Conservation (phyloP, 257 asterid species). For the Penstemon barbatus region DNA sequence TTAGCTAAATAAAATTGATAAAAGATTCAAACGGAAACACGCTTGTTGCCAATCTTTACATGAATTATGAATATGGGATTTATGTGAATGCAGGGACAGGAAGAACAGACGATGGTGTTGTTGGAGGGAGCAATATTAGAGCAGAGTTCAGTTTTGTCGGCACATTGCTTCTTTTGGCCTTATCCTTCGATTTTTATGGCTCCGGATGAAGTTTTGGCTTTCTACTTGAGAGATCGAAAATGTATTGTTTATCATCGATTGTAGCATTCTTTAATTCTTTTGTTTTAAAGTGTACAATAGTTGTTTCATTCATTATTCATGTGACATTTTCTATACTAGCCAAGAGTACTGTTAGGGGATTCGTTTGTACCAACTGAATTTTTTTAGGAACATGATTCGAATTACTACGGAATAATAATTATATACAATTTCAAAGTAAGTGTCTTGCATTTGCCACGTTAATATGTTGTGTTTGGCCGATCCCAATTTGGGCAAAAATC, state of each 20-base stretch:
- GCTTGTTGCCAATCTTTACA: background rate
- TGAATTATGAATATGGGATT: background rate
- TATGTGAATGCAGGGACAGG: conserved; percentile 28
- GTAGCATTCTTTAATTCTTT: background rate
- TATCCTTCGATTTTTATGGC: conserved; percentile 30
- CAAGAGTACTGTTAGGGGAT: background rate
- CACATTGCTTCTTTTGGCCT: conserved; percentile 23
- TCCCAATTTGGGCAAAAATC: background rate
- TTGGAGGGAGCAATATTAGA: conserved; percentile 36
- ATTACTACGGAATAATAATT: background rate
- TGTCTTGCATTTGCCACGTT: no score
- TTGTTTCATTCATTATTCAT: conserved; percentile 11
- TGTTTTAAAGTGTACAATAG: background rate
- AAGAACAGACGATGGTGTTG: conserved; percentile 25
- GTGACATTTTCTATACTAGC: conserved; percentile 2
- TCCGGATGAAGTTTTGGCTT: conserved; percentile 17
- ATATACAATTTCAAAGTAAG: no score
- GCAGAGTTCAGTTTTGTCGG: conserved; percentile 23
- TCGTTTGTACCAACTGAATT: background rate
- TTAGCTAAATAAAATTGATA: background rate
- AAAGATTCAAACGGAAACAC: background rate
- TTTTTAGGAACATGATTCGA: background rate
- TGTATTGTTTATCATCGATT: background rate
- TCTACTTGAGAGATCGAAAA: background rate
- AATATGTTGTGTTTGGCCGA: background rate